phyloP scores from a whole-genome alignment of 768 basidiomycete genomes.

The Naganishia kalamii region DNA sequence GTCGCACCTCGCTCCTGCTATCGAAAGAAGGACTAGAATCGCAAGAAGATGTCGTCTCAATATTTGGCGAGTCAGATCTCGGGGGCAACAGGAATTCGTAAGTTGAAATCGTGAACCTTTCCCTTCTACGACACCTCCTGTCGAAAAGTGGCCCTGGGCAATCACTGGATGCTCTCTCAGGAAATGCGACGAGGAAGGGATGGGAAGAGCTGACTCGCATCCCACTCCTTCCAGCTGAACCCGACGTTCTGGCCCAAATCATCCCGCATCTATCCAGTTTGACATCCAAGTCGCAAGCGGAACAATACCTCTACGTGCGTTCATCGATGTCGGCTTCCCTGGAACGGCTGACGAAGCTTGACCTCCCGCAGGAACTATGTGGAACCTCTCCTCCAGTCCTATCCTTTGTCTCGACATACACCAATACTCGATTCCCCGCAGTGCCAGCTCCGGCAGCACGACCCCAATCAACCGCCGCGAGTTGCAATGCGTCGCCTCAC shows the following conservation, averaged over 20 bases:
- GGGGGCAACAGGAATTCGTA: slow-evolving; percentile 4
- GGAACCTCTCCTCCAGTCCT: slow-evolving; percentile 33
- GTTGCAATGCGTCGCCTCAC: not conserved
- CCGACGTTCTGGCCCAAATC: slow-evolving; percentile 35
- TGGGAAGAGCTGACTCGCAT: not conserved
- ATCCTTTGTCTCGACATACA: slow-evolving; percentile 35
- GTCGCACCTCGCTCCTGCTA: not conserved
- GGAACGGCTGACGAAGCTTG: not conserved
- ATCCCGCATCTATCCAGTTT: slow-evolving; percentile 39
- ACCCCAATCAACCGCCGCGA: slow-evolving; percentile 8
- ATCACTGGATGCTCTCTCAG: not conserved
- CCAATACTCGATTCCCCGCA: slow-evolving; percentile 33
- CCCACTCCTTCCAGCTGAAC: slow-evolving; percentile 27
- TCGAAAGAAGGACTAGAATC: not conserved
- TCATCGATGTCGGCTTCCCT: not conserved
- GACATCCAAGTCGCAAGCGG: slow-evolving; percentile 28
- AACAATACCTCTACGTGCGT: slow-evolving; percentile 38
- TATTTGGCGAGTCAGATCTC: slow-evolving; percentile 14
- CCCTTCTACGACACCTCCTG: too few relatives aligned
- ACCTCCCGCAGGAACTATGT: slow-evolving; percentile 36
- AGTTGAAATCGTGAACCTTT: too few relatives aligned
- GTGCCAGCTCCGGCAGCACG: slow-evolving; percentile 7
- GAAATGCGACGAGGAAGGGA: too few relatives aligned
- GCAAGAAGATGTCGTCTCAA: slow-evolving; percentile 8
- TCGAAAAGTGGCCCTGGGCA: too few relatives aligned